These are phyloP conservation scores for Marsdenia floribunda DNA, from an alignment of 257 asterid genomes.

Conservation along the genomic window DNA sequence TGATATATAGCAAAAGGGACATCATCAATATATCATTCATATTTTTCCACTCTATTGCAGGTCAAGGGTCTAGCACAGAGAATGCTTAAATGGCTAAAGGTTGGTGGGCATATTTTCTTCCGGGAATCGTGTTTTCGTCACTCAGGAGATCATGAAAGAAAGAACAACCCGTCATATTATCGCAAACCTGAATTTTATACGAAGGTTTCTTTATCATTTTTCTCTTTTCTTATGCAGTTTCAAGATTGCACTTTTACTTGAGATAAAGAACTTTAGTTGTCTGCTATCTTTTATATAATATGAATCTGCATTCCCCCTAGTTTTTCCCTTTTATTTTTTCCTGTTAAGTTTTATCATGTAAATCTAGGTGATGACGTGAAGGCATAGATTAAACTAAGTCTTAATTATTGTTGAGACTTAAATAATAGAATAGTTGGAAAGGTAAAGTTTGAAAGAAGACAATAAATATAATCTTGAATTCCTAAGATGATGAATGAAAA, in stretches of 20 bases:
- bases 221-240: background rate
- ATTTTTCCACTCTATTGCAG: conserved; percentile 32
- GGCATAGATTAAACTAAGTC: too few species aligned
- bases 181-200: conserved; percentile 92
- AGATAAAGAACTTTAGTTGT: background rate
- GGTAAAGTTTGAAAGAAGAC: too few species aligned
- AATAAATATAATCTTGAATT: too few species aligned
- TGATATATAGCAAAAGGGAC: background rate
- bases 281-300: background rate
- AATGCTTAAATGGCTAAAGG: conserved; percentile 85
- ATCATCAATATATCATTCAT: background rate
- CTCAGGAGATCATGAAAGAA: conserved; percentile 90
- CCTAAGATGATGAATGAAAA: too few species aligned
- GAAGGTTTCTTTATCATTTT: conserved; percentile 43
- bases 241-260: background rate
- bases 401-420: too few species aligned
- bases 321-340: background rate
- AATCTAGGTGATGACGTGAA: too few species aligned
- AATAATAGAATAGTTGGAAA: too few species aligned
- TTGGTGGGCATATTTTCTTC: conserved; percentile 89
- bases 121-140: conserved; percentile 97
- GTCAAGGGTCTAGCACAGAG: conserved; percentile 63
- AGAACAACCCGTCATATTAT: conserved; percentile 83
- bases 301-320: background rate
- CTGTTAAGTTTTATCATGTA: background rate